These are phyloP conservation scores for Schrenkiella parvula DNA, from an alignment of 345 rosid genomes.

Conservation along the genomic window DNA sequence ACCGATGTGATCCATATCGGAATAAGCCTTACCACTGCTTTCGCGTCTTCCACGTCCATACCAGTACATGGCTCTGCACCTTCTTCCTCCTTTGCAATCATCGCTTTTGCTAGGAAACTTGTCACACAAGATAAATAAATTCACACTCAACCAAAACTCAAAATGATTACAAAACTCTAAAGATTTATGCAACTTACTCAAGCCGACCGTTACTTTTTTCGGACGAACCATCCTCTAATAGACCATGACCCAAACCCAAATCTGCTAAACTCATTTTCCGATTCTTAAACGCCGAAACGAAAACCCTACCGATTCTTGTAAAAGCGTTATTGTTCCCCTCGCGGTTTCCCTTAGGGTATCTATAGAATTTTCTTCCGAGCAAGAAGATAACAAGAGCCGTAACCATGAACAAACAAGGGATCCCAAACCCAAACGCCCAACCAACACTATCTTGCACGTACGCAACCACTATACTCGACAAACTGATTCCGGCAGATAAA, in stretches of 20 bases:
- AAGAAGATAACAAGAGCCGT: constrained; percentile 32
- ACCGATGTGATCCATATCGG: constrained; percentile 79
- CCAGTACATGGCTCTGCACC: constrained; percentile 44
- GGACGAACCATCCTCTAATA: background rate
- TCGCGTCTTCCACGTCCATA: constrained; percentile 80
- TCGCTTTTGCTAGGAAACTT: constrained; percentile 49
- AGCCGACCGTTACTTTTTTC: background rate
- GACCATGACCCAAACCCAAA: background rate
- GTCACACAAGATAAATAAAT: background rate
- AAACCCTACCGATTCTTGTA: constrained; percentile 28
- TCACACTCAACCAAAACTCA: background rate
- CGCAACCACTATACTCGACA: constrained; percentile 23
- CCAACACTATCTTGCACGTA: constrained; percentile 29
- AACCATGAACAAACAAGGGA: constrained; percentile 33
- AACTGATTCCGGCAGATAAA: constrained; percentile 22
- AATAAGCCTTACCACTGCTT: constrained; percentile 56
- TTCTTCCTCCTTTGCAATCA: constrained; percentile 32
- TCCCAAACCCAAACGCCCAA: constrained; percentile 35
- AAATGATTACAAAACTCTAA: background rate
- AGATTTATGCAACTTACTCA: background rate
- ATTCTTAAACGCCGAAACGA: constrained; percentile 22
- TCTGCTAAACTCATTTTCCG: constrained; percentile 1
- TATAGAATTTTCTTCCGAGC: constrained; percentile 22
- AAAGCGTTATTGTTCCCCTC: constrained; percentile 16
- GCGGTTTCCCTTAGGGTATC: background rate